Evolutionary conservation across 768 basidiomycete genomes (phyloP).

Genomic region (Leucosporidium scottii): DNA sequence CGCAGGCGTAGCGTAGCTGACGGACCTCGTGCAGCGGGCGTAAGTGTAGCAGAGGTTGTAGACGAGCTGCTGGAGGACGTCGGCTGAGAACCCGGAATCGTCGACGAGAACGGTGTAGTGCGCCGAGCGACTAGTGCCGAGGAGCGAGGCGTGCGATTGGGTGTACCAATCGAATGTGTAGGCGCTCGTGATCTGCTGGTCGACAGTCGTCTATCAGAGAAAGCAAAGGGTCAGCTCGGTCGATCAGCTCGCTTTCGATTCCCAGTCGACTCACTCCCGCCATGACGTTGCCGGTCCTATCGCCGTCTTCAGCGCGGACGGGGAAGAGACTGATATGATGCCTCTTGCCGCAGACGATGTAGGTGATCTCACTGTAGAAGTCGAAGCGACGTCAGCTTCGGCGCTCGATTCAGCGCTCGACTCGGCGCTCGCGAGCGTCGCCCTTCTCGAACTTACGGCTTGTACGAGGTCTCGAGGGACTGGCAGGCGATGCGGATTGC

Average conservation of each 20-base stretch:
- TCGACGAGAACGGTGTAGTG: slow-evolving; percentile 23
- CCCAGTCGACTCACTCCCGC: too few relatives aligned
- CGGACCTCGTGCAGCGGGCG: slow-evolving; percentile 35
- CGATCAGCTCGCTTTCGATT: too few relatives aligned
- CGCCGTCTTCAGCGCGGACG: too few relatives aligned
- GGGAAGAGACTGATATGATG: slow-evolving; percentile 30
- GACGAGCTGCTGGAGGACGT: slow-evolving; percentile 11
- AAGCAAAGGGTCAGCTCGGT: too few relatives aligned
- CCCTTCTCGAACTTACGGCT: too few relatives aligned
- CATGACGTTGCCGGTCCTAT: too few relatives aligned
- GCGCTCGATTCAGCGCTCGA: too few relatives aligned
- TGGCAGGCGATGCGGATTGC: slow-evolving; percentile 7
- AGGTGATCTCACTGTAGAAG: too few relatives aligned
- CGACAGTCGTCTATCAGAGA: slow-evolving; percentile 10
- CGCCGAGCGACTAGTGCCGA: slow-evolving; percentile 15
- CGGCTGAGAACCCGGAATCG: slow-evolving; percentile 10
- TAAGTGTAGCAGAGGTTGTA: slow-evolving; percentile 9
- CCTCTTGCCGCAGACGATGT: slow-evolving; percentile 30
- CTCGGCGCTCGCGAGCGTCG: too few relatives aligned
- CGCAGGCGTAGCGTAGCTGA: not conserved
- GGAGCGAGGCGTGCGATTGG: slow-evolving; percentile 9
- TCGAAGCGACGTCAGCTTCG: too few relatives aligned
- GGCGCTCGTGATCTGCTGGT: not conserved
- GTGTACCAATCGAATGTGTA: slow-evolving; percentile 4
- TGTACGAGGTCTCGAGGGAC: slow-evolving; percentile 1